Evolutionary conservation across 495 filamentous ascomycete genomes (phyloP).

Genomic region (Xylaria longipes): DNA sequence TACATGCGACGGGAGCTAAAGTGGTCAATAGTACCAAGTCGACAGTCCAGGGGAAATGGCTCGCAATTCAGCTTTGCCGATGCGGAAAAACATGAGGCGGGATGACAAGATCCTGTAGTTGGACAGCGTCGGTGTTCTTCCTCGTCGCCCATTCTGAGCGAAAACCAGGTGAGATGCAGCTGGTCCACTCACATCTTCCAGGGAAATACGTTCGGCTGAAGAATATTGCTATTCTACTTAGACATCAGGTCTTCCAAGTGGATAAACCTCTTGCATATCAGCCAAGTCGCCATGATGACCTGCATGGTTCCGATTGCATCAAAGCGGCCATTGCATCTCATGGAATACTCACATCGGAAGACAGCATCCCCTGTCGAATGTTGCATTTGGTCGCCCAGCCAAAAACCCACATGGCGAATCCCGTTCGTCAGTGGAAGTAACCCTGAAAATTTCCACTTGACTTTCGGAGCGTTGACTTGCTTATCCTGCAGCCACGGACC

Average conservation of each 20-base stretch:
- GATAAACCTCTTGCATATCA: slow-evolving; percentile 18
- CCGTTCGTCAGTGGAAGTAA: slow-evolving; percentile 13
- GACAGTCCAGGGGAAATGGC: background rate
- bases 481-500: slow-evolving; percentile 25
- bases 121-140: background rate
- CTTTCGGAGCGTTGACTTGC: slow-evolving; percentile 7
- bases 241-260: slow-evolving; percentile 3
- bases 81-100: background rate
- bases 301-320: slow-evolving; percentile 22
- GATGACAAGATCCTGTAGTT: background rate
- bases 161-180: background rate
- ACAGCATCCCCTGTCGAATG: slow-evolving; percentile 6
- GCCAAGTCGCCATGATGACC: slow-evolving; percentile 10
- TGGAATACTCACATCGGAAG: background rate
- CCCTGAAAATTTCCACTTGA: slow-evolving; percentile 13
- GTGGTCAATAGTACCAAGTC: no score
- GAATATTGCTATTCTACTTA: background rate
- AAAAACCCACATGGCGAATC: slow-evolving; percentile 17
- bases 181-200: slow-evolving; percentile 6
- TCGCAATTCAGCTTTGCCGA: background rate
- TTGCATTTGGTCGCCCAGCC: background rate
- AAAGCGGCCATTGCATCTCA: slow-evolving; percentile 4
- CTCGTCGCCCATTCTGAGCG: background rate
- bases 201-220: background rate
- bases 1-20: background rate